These are phyloP conservation scores for Cladophialophora immunda DNA, from an alignment of 2,329 filamentous ascomycete species.

Conservation along the genomic window DNA sequence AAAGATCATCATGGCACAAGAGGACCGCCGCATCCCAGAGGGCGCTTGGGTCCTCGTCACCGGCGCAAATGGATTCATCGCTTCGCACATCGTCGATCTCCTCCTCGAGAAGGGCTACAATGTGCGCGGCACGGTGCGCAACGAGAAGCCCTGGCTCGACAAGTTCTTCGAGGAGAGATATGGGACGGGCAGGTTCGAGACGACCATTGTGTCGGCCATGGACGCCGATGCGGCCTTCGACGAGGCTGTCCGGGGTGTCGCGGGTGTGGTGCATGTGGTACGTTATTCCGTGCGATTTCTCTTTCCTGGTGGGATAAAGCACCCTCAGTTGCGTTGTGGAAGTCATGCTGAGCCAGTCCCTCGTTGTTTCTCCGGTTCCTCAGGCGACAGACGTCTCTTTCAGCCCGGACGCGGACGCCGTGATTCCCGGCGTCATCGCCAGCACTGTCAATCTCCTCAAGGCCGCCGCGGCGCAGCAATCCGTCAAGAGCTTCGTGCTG, in stretches of 20 bases:
- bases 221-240: conserved; percentile 37
- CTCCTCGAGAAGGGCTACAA: conserved; percentile 54
- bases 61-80: conserved; percentile 53
- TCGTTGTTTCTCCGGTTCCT: neutral
- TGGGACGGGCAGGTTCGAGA: conserved; percentile 48
- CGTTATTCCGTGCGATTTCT: neutral
- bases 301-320: too few relatives aligned
- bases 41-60: conserved; percentile 46
- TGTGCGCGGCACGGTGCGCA: conserved; percentile 57
- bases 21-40: conserved; percentile 11
- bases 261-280: conserved; percentile 47
- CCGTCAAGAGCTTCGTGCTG: conserved; percentile 44
- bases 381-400: conserved; percentile 44
- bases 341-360: neutral
- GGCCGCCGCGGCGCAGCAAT: conserved; percentile 23
- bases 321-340: too few relatives aligned
- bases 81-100: conserved; percentile 46
- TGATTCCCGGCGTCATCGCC: conserved; percentile 46
- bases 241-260: conserved; percentile 46
- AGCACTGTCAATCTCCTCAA: conserved; percentile 18
- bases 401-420: conserved; percentile 49
- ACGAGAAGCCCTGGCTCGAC: conserved; percentile 42
- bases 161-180: conserved; percentile 45
- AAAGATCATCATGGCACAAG: neutral
- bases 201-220: conserved; percentile 48